A percentile compares a stretch with the other conserved stretches of the same genome.
phyloP scores from a whole-genome alignment of 2,329 filamentous ascomycete genomes.

The Colletotrichum sp. region DNA sequence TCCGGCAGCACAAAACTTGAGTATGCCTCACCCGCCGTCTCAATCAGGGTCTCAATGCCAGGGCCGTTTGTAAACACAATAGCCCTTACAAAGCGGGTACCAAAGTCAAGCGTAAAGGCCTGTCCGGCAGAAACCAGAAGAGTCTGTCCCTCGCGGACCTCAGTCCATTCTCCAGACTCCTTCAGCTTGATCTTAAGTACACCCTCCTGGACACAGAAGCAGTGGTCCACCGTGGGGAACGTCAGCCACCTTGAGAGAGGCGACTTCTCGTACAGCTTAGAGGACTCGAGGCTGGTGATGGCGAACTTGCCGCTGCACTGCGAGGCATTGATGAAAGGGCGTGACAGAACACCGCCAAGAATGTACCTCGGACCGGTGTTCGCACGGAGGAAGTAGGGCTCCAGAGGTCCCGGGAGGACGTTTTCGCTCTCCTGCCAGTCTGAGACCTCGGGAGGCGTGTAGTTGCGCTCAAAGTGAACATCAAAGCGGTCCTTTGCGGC shows the following conservation, averaged over 20 bases:
- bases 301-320: conserved; percentile 55
- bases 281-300: conserved; percentile 57
- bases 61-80: conserved; percentile 54
- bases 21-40: conserved; percentile 38
- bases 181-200: conserved; percentile 44
- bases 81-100: conserved; percentile 50
- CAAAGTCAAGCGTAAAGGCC: conserved; percentile 48
- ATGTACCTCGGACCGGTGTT: conserved; percentile 54
- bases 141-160: conserved; percentile 52
- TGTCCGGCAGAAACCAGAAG: conserved; percentile 52
- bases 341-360: conserved; percentile 47
- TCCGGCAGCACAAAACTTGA: conserved; percentile 44
- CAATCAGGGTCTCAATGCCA: conserved; percentile 52
- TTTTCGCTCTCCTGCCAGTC: conserved; percentile 48
- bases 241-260: conserved; percentile 41
- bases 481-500: conserved; percentile 60
- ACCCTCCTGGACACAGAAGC: conserved; percentile 54
- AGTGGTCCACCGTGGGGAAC: conserved; percentile 56
- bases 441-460: conserved; percentile 46
- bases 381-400: conserved; percentile 56
- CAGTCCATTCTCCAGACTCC: conserved; percentile 28
- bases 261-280: conserved; percentile 37
- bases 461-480: conserved; percentile 56
- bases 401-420: conserved; percentile 37
- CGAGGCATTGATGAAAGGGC: conserved; percentile 53